These are phyloP conservation scores for Talaromyces adpressus DNA, from an alignment of 495 filamentous ascomycete species.

Conservation along the genomic window DNA sequence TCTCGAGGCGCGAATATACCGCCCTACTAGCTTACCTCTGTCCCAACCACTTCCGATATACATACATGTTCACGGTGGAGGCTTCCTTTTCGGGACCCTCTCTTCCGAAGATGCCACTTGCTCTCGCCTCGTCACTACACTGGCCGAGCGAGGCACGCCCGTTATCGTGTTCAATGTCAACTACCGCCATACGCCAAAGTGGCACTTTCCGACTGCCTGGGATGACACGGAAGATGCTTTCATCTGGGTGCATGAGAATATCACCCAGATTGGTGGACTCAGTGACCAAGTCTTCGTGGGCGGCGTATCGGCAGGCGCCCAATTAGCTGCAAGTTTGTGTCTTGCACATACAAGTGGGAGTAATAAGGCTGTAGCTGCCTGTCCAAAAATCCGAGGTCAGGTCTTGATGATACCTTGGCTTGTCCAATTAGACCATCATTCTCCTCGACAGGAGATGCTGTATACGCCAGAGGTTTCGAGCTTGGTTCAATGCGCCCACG, in stretches of 20 bases:
- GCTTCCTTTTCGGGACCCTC: constrained; percentile 37
- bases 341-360: neutral
- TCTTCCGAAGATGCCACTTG: constrained; percentile 40
- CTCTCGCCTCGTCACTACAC: constrained; percentile 21
- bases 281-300: neutral
- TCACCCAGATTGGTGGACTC: neutral
- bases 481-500: neutral
- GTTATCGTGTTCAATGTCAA: neutral
- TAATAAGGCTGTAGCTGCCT: neutral
- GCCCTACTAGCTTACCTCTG: neutral
- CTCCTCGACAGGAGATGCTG: neutral
- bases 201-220: neutral
- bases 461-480: neutral
- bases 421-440: neutral
- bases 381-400: neutral
- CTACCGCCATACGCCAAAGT: neutral
- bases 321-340: neutral
- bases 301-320: neutral
- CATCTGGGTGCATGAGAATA: neutral
- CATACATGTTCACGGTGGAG: constrained; percentile 45
- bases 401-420: neutral
- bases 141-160: neutral
- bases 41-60: constrained; percentile 32
- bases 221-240: neutral
- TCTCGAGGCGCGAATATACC: neutral